Evolutionary conservation across 2,329 filamentous ascomycete genomes (phyloP).

Genomic region (Arthrobotrys entomopaga): DNA sequence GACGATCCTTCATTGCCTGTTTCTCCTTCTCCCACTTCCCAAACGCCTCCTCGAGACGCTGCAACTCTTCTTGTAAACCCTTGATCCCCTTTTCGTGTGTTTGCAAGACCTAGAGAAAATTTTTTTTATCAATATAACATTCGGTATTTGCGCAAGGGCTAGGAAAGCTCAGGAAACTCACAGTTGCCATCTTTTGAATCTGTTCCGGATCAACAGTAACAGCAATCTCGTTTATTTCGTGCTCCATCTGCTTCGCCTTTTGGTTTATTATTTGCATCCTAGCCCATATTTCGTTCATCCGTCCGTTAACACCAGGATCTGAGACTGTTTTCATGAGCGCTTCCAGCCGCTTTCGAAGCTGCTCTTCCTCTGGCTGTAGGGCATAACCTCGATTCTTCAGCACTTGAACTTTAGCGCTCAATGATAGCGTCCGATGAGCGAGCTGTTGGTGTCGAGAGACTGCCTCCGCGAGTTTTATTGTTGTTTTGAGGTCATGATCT

Average conservation of each 20-base stretch:
- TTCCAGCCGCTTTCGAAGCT: slow-evolving; percentile 76
- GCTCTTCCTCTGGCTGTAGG: slow-evolving; percentile 80
- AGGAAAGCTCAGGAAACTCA: slow-evolving; percentile 42
- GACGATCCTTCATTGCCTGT: slow-evolving; percentile 55
- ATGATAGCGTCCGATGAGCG: slow-evolving; percentile 75
- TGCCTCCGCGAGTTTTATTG: slow-evolving; percentile 77
- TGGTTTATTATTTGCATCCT: slow-evolving; percentile 78
- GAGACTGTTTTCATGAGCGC: slow-evolving; percentile 75
- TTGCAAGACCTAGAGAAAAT: slow-evolving; percentile 51
- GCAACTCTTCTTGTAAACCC: slow-evolving; percentile 75
- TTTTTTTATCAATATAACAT: neutral
- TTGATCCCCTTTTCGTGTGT: slow-evolving; percentile 58
- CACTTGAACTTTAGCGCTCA: slow-evolving; percentile 83
- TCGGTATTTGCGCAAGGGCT: slow-evolving; percentile 57
- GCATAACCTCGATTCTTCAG: slow-evolving; percentile 83
- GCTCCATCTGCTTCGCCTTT: slow-evolving; percentile 76
- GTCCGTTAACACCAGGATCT: slow-evolving; percentile 78
- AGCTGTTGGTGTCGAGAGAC: slow-evolving; percentile 77
- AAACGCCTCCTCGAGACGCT: slow-evolving; percentile 68
- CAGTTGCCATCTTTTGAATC: slow-evolving; percentile 77
- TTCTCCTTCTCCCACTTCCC: slow-evolving; percentile 66
- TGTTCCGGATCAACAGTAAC: slow-evolving; percentile 76
- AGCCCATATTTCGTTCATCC: slow-evolving; percentile 87
- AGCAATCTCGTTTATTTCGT: slow-evolving; percentile 76
- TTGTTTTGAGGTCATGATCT: slow-evolving; percentile 79